A percentile compares a stretch with the other conserved stretches of the same genome.
These are phyloP conservation scores for Adansonia gregorii DNA, from an alignment of 441 rosid species.

Conservation along the genomic window DNA sequence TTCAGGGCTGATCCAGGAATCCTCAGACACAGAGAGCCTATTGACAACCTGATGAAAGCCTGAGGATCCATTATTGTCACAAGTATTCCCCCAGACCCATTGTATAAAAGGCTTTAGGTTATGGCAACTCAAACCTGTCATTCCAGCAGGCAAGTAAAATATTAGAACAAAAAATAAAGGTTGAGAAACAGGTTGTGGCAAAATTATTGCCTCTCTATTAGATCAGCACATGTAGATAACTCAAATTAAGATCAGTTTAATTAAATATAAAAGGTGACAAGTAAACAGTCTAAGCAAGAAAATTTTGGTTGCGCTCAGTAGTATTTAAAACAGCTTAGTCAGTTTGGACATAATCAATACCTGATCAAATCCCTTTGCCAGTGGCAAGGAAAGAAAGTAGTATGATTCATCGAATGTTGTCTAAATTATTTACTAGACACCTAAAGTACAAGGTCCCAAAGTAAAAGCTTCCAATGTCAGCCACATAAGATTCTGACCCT, in stretches of 20 bases:
- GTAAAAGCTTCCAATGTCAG: constrained; percentile 6
- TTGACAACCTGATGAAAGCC: constrained; percentile 90
- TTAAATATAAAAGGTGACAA: neutral
- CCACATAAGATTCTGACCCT: constrained; percentile 2
- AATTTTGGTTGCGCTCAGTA: neutral
- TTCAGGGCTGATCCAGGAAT: constrained; percentile 51
- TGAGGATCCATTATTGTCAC: constrained; percentile 90
- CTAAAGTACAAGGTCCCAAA: neutral
- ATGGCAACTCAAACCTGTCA: constrained; percentile 41
- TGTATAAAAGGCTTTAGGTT: constrained; percentile 39
- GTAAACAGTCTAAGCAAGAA: neutral
- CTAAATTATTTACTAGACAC: neutral
- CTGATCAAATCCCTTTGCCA: neutral
- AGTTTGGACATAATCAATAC: neutral
- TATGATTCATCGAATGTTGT: neutral
- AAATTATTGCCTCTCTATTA: neutral
- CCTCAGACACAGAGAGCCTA: constrained; percentile 84
- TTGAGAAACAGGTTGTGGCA: constrained; percentile 16
- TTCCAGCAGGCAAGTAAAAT: constrained; percentile 8
- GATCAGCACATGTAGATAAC: neutral
- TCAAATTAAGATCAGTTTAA: neutral
- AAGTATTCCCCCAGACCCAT: constrained; percentile 48
- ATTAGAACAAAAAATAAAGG: neutral
- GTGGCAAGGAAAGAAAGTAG: neutral
- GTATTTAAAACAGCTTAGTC: neutral